These are phyloP conservation scores for Fusarium protoensiforme DNA, from an alignment of 2,329 filamentous ascomycete genomes.

Conservation along the genomic window DNA sequence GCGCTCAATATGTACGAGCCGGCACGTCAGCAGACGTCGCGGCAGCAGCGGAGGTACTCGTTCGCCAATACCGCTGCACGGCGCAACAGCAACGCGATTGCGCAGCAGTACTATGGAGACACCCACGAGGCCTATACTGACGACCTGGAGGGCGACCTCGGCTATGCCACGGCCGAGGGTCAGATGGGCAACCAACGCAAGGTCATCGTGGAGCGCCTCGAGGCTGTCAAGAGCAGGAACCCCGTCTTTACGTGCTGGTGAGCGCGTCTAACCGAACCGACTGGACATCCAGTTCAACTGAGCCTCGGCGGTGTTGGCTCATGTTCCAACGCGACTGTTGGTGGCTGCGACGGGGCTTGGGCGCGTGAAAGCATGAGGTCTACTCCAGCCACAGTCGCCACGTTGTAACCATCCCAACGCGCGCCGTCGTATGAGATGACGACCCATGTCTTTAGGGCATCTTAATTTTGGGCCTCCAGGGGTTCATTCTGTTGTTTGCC, in stretches of 20 bases:
- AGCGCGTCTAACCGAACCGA: constrained; percentile 28
- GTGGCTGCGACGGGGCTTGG: not conserved
- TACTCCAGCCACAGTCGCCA: constrained; percentile 5
- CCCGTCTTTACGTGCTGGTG: constrained; percentile 98
- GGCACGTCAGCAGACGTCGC: constrained; percentile 52
- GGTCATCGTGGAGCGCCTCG: constrained; percentile 95
- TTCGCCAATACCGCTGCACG: constrained; percentile 61
- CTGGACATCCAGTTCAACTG: not conserved
- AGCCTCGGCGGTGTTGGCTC: not conserved
- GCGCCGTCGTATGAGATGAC: constrained; percentile 4
- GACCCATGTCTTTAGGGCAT: constrained; percentile 5
- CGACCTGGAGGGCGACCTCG: constrained; percentile 90
- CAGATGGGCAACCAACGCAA: constrained; percentile 92
- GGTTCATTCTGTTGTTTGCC: constrained; percentile 11
- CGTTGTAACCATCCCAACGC: constrained; percentile 7
- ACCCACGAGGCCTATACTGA: constrained; percentile 73
- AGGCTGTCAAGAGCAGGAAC: constrained; percentile 94
- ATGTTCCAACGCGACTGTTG: not conserved
- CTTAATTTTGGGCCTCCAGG: constrained; percentile 17
- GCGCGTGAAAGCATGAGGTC: not conserved
- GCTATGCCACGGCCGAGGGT: constrained; percentile 92
- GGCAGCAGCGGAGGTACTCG: constrained; percentile 64
- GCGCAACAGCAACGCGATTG: constrained; percentile 62
- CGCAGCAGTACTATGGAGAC: constrained; percentile 63
- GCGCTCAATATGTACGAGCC: constrained; percentile 58